Evolutionary conservation across 768 basidiomycete species (phyloP).

Genomic region (Hericium alpestre): DNA sequence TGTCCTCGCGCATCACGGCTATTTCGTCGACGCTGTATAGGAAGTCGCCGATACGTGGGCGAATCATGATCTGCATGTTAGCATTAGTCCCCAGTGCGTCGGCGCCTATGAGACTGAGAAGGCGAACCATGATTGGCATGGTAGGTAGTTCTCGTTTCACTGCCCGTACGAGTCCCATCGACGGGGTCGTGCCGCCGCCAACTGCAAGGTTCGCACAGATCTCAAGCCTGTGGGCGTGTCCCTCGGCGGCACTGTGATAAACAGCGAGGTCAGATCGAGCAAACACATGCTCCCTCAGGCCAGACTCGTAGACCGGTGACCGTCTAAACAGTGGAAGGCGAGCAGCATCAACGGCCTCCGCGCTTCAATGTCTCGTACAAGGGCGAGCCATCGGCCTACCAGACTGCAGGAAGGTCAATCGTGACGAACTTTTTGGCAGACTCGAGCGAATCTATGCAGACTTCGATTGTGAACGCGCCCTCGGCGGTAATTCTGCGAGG

Average conservation of each 20-base stretch:
- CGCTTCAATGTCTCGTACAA: too few relatives aligned
- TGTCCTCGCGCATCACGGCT: conserved; percentile 67
- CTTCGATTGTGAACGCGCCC: conserved; percentile 31
- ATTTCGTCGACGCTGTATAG: conserved; percentile 58
- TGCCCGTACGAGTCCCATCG: conserved; percentile 55
- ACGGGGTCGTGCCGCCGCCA: conserved; percentile 80
- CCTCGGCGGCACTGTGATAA: conserved; percentile 47
- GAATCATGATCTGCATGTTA: conserved; percentile 50
- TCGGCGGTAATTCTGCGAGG: too few relatives aligned
- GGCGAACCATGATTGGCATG: conserved; percentile 56
- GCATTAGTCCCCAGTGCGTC: too few relatives aligned
- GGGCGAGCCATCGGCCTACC: too few relatives aligned
- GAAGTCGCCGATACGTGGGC: conserved; percentile 74
- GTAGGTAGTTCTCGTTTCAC: conserved; percentile 40
- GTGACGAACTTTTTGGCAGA: conserved; percentile 48
- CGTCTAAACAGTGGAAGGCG: background rate
- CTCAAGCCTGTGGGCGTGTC: conserved; percentile 70
- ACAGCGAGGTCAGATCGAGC: background rate
- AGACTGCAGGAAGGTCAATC: background rate
- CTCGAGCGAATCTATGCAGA: conserved; percentile 70
- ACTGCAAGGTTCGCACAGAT: conserved; percentile 57
- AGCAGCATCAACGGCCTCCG: too few relatives aligned
- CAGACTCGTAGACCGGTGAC: background rate
- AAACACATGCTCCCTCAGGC: too few relatives aligned
- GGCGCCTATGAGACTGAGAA: background rate